Evolutionary conservation across 2,329 filamentous ascomycete species (phyloP).

Genomic region (Phaeosphaeriaceae sp.): DNA sequence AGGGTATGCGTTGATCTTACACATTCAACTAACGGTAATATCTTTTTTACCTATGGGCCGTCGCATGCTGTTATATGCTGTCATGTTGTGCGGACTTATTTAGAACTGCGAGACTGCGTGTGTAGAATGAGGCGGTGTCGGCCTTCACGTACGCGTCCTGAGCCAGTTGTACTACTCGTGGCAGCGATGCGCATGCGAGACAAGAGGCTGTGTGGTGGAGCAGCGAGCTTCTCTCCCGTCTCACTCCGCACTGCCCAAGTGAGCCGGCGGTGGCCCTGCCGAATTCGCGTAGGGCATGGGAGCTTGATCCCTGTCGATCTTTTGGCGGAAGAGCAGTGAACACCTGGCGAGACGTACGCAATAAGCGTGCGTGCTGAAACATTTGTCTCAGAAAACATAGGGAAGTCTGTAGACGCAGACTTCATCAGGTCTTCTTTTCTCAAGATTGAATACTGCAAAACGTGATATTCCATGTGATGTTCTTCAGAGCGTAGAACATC

Average conservation of each 20-base stretch:
- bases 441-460: background rate
- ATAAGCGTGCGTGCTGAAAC: slow-evolving; percentile 1
- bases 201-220: slow-evolving; percentile 6
- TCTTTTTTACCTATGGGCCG: background rate
- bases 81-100: background rate
- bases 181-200: background rate
- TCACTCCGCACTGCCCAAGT: slow-evolving; percentile 17
- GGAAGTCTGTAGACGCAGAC: background rate
- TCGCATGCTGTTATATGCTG: slow-evolving; percentile 1
- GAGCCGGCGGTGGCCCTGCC: too few species aligned
- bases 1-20: slow-evolving; percentile 17
- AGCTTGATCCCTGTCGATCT: slow-evolving; percentile 25
- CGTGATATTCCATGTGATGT: background rate
- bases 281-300: too few species aligned
- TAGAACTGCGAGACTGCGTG: background rate
- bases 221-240: slow-evolving; percentile 8
- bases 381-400: background rate
- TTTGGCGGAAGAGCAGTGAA: slow-evolving; percentile 26
- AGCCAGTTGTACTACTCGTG: background rate
- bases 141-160: slow-evolving; percentile 6
- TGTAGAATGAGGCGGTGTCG: slow-evolving; percentile 17
- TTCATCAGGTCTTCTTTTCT: too few species aligned
- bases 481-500: slow-evolving; percentile 2
- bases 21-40: slow-evolving; percentile 2
- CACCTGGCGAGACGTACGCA: slow-evolving; percentile 29